Evolutionary conservation across 148 eudicot species (phyloP).

Genomic region (Fallopia convolvulus): DNA sequence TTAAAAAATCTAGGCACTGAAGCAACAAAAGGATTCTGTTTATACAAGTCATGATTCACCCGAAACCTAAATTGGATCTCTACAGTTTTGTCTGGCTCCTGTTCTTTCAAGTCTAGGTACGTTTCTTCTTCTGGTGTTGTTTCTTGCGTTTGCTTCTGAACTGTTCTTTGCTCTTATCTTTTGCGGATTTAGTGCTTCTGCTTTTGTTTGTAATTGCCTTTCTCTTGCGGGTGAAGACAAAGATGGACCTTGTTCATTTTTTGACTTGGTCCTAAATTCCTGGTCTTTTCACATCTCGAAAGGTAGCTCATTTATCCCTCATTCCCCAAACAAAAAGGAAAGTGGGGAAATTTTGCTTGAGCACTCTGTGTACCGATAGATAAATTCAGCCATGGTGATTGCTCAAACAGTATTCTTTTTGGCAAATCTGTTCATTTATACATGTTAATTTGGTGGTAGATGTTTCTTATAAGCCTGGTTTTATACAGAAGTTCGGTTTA

Average conservation of each 20-base stretch:
- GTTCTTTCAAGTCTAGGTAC: neutral
- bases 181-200: neutral
- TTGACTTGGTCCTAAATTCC: neutral
- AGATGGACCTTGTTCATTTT: neutral
- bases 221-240: constrained; percentile 6
- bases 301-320: neutral
- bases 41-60: neutral
- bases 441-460: neutral
- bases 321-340: neutral
- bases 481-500: neutral
- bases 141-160: neutral
- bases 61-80: neutral
- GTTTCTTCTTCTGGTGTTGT: neutral
- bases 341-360: neutral
- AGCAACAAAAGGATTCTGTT: neutral
- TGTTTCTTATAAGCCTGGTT: neutral
- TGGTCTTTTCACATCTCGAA: neutral
- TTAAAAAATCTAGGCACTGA: neutral
- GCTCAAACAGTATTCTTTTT: neutral
- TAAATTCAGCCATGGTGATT: neutral
- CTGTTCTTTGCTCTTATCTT: neutral
- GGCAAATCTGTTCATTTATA: neutral
- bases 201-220: neutral
- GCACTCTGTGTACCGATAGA: neutral
- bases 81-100: neutral